Percentiles rank a stretch among this genome's conserved stretches.
phyloP scores from a whole-genome alignment of 805 yeast species.

The Candida ulmi region DNA sequence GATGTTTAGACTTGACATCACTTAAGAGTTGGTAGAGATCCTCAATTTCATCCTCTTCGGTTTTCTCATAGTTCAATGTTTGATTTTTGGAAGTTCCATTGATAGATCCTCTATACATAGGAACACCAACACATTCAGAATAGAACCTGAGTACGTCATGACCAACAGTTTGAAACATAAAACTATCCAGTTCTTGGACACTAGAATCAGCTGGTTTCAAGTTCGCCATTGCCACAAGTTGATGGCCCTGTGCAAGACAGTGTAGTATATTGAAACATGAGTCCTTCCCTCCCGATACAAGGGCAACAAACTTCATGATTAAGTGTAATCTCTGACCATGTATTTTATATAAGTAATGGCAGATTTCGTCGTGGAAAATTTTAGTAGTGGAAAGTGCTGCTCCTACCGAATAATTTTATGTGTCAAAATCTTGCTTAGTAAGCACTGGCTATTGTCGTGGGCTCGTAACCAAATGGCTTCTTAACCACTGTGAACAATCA shows the following conservation, averaged over 20 bases:
- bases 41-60: conserved; percentile 81
- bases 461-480: too few species aligned
- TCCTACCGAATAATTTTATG: too few species aligned
- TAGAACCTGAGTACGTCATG: conserved; percentile 68
- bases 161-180: conserved; percentile 98
- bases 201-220: conserved; percentile 53
- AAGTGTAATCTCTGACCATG: too few species aligned
- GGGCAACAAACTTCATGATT: conserved; percentile 83
- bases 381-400: too few species aligned
- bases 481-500: too few species aligned
- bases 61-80: conserved; percentile 60
- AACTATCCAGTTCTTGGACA: conserved; percentile 79
- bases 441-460: too few species aligned
- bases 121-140: conserved; percentile 67
- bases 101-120: conserved; percentile 68
- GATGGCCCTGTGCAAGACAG: conserved; percentile 82
- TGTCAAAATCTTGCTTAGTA: too few species aligned
- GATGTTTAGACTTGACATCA: conserved; percentile 45
- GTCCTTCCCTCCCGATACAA: conserved; percentile 95
- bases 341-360: too few species aligned
- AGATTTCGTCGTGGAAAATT: too few species aligned
- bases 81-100: conserved; percentile 58
- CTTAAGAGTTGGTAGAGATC: conserved; percentile 57
- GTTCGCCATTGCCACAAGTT: conserved; percentile 79
- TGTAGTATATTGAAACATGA: conserved; percentile 87